These are phyloP conservation scores for Didymella pinodella DNA, from an alignment of 2,329 filamentous ascomycete species.

Conservation along the genomic window DNA sequence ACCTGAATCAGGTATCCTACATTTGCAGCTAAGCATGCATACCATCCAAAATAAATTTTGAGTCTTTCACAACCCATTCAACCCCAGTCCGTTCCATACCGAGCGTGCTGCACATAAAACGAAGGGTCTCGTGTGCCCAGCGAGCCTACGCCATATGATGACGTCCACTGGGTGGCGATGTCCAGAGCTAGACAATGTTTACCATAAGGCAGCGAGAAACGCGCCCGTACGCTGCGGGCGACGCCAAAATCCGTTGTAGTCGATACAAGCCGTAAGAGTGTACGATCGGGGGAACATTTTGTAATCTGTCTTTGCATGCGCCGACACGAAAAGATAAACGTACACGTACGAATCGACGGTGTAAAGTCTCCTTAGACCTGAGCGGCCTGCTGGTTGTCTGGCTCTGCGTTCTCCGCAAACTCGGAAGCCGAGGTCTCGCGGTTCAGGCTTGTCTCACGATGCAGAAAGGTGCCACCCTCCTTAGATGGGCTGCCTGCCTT, in stretches of 20 bases:
- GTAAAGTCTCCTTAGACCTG: constrained; percentile 9
- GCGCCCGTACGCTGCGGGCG: constrained; percentile 7
- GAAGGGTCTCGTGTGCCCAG: constrained; percentile 5
- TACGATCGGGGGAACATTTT: constrained; percentile 1
- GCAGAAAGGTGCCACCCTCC: constrained; percentile 80
- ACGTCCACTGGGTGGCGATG: background rate
- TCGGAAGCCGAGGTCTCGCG: constrained; percentile 78
- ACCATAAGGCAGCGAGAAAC: background rate
- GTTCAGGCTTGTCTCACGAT: constrained; percentile 79
- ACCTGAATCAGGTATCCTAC: constrained; percentile 11
- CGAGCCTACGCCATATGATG: constrained; percentile 2
- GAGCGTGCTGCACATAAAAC: constrained; percentile 17
- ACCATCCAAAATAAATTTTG: constrained; percentile 7
- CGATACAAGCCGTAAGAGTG: constrained; percentile 14
- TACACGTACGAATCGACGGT: background rate
- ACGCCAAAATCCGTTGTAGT: constrained; percentile 11
- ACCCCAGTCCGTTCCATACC: constrained; percentile 1
- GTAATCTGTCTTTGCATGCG: background rate
- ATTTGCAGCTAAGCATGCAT: constrained; percentile 10
- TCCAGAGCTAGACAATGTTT: background rate
- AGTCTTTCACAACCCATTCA: constrained; percentile 3
- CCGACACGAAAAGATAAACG: background rate
- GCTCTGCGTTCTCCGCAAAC: constrained; percentile 53
- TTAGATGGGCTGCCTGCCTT: constrained; percentile 81
- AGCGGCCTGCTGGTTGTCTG: constrained; percentile 14